Evolutionary conservation across 73 alveolate species (phyloP), one percentile per base, ranked within the genome.

Genomic region (Durusdinium trenchii): DNA sequence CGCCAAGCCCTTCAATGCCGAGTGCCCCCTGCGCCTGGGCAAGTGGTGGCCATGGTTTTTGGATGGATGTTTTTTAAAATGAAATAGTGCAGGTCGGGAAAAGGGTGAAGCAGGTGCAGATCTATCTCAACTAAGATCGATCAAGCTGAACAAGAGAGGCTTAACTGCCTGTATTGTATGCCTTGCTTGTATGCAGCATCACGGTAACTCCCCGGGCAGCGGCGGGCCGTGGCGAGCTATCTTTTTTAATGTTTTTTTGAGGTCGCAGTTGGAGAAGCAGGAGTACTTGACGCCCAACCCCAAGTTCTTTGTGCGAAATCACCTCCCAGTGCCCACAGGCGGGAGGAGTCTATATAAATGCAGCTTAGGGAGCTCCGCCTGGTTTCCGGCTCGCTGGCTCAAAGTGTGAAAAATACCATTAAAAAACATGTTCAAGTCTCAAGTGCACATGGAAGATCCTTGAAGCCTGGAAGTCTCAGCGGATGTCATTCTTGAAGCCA

Each of bases 1-100:
- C 6, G 96, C 96, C 30, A 89, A 89, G 86, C 96, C 96, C 60
- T 89, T 89, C 86, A 89, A 89, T 48, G 96, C 96, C 43, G 96
- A 89, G 86, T 57, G 84, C 84, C 95, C 95, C 42, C 16, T 87
- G 64, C 54, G 45, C 32, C 91, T 78, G 2, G 86, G 26, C 43
- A 14, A 32, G 4, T 7, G 7, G 81, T 38, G 81, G n/a, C 9
- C 20, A 32, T 32, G 38, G 10, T 38, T 23, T 42, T 23, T 9
- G 23, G 38, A n/a, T 14, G 16, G 42, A 26, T 14, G 42, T 6
- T 14, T 9, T 10, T 42, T 23, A 9, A 64, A 6, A 14, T 6
- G 45, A 14, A 42, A 9, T 42, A n/a, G 32, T 26, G 45, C 78
- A 14, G 32, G 9, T 6, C 32, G 2, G 14, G 38, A 20, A 20